Evolutionary conservation across 768 basidiomycete species (phyloP).

Genomic region (Leucosporidium creatinivorum): DNA sequence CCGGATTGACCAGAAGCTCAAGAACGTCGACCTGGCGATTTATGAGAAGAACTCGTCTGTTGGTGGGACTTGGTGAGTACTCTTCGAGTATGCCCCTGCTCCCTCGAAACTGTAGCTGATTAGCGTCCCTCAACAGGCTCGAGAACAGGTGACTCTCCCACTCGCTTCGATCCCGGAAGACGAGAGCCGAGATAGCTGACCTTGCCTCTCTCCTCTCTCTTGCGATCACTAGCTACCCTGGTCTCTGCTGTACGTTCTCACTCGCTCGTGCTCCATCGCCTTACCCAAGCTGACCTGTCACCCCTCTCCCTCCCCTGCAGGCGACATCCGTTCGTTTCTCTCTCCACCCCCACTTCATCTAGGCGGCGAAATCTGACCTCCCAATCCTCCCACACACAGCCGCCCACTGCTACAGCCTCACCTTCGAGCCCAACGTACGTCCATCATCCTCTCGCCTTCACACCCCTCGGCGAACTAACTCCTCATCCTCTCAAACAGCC

Average conservation of each 20-base stretch:
- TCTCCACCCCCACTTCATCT: too few species aligned
- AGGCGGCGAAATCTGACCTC: background rate
- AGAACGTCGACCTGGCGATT: constrained; percentile 52
- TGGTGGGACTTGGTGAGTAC: constrained; percentile 55
- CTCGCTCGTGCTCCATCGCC: background rate
- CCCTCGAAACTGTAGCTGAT: background rate
- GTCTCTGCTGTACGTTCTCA: constrained; percentile 7
- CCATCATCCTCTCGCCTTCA: background rate
- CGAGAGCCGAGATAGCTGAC: too few species aligned
- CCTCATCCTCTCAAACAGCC: background rate
- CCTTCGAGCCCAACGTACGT: constrained; percentile 29
- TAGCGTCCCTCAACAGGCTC: background rate
- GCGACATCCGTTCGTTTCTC: background rate
- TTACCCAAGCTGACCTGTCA: background rate
- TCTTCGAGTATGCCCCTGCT: background rate
- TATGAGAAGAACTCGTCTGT: constrained; percentile 58
- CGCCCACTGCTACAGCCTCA: constrained; percentile 28
- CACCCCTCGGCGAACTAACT: too few species aligned
- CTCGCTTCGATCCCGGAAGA: too few species aligned
- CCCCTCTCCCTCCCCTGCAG: background rate
- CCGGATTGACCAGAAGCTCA: constrained; percentile 52
- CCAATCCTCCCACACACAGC: constrained; percentile 14
- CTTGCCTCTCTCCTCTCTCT: too few species aligned
- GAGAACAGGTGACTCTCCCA: constrained; percentile 20
- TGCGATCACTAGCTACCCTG: background rate